Evolutionary conservation across 1,284 basidiomycete species (phyloP), one percentile per base, ranked within the genome.

Genomic region (Cryptococcus sp.): DNA sequence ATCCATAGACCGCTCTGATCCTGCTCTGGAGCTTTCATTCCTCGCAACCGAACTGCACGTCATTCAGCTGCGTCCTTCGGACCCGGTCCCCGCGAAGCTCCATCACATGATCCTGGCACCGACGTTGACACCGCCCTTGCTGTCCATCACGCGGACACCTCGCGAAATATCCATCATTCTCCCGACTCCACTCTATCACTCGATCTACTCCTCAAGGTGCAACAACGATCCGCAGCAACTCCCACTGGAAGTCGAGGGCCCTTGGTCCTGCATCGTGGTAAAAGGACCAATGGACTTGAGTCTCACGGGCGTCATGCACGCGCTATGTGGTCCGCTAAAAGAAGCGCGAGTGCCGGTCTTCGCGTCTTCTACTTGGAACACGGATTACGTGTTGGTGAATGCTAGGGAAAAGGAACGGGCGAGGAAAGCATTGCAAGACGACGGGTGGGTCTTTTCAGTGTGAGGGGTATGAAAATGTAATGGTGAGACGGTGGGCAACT

Each of bases 221-320:
- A 16, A 22, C 7, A 9, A 14, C 28, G 7, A 7, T 31, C 9
- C 21, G n/a, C 32, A n/a, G 9, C 18, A n/a, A 4, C 5, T 9
- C 16, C 25, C 47, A 12, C 6, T n/a, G 12, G 31, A 43, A 26
- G 32, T 23, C 14, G 52, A 57, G 14, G 53, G 55, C 0, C 55
- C 53, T 4, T 63, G 61, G 61, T 74, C 70, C 58, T 79, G 79
- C 53, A 78, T 85, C 48, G 79, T 79, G 59, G 80, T 85, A 42
- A 72, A 72, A 41, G 83, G 82, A 3, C 81, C 81, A 5, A 80
- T 85, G 78, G 79, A 81, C 58, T 82, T 83, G 51, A 76, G 81
- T 82, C 79, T 85, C 51, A 81, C 78, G 14, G 82, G 82, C 2
- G 76, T 84, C 12, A 67, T 85, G 54, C 74, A 77, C 34, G 76